A percentile compares a stretch with the other conserved stretches of the same genome.
Evolutionary conservation across 805 yeast genomes (phyloP).

Genomic region (Zygosaccharomyces bisporus): DNA sequence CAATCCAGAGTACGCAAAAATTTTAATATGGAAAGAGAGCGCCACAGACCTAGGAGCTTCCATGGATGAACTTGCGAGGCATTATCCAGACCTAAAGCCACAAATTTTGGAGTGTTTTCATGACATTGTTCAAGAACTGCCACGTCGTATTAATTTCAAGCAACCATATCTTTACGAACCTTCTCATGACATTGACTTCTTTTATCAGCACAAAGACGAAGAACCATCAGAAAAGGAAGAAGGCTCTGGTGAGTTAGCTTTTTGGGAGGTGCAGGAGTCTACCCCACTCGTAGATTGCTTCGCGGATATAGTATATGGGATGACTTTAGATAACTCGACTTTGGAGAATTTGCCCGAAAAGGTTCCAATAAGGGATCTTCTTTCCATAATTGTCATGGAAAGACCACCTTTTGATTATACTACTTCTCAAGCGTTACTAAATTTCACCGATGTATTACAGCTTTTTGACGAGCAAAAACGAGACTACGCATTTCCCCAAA

Average conservation of each 20-base stretch:
- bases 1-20: conserved; percentile 48
- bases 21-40: conserved; percentile 50
- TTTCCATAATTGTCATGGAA: conserved; percentile 45
- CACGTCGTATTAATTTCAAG: conserved; percentile 39
- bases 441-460: conserved; percentile 52
- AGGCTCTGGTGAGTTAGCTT: conserved; percentile 39
- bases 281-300: conserved; percentile 50
- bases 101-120: conserved; percentile 48
- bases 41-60: conserved; percentile 58
- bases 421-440: conserved; percentile 50
- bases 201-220: conserved; percentile 44
- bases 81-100: conserved; percentile 70
- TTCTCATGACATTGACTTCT: conserved; percentile 35
- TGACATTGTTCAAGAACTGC: conserved; percentile 44
- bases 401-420: conserved; percentile 62
- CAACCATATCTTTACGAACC: conserved; percentile 44
- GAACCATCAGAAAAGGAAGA: conserved; percentile 42
- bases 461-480: conserved; percentile 54
- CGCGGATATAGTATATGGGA: conserved; percentile 45
- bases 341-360: conserved; percentile 41
- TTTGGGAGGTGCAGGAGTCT: conserved; percentile 52
- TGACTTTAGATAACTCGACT: conserved; percentile 49
- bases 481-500: conserved; percentile 41
- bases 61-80: conserved; percentile 78
- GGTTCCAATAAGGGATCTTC: conserved; percentile 43